These are phyloP conservation scores for Russula earlei DNA, from an alignment of 768 basidiomycete species.

Conservation along the genomic window DNA sequence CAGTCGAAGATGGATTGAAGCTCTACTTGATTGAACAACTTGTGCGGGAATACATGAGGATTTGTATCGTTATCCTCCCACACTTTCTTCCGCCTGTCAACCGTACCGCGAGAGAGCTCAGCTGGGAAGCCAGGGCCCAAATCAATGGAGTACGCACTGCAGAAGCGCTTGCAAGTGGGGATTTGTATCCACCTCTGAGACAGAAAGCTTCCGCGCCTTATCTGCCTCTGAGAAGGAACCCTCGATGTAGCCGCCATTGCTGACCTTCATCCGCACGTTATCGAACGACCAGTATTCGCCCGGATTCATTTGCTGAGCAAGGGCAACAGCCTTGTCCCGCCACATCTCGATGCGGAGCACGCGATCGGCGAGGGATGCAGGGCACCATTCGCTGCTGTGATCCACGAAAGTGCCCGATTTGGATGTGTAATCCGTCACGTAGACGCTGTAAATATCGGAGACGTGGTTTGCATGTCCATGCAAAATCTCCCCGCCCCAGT, in stretches of 20 bases:
- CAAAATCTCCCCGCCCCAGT: slow-evolving; percentile 7
- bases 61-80: slow-evolving; percentile 18
- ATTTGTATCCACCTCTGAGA: slow-evolving; percentile 3
- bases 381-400: slow-evolving; percentile 15
- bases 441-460: slow-evolving; percentile 16
- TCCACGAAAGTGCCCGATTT: slow-evolving; percentile 4
- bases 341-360: slow-evolving; percentile 21
- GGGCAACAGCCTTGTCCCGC: slow-evolving; percentile 11
- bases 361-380: slow-evolving; percentile 8
- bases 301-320: slow-evolving; percentile 16
- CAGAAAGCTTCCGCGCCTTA: slow-evolving; percentile 15
- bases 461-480: slow-evolving; percentile 10
- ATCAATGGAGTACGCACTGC: slow-evolving; percentile 3
- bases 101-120: not conserved
- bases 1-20: slow-evolving; percentile 13
- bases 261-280: slow-evolving; percentile 18
- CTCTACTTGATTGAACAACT: slow-evolving; percentile 11
- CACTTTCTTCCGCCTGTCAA: slow-evolving; percentile 15
- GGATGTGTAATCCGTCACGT: slow-evolving; percentile 20
- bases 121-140: not conserved
- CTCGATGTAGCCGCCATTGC: slow-evolving; percentile 9
- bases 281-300: slow-evolving; percentile 19
- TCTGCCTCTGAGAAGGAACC: slow-evolving; percentile 14
- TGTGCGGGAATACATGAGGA: slow-evolving; percentile 18
- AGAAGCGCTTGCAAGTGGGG: slow-evolving; percentile 6